Conservation (phyloP, 148 eudicot genomes). For the Limonium bicolor region DNA sequence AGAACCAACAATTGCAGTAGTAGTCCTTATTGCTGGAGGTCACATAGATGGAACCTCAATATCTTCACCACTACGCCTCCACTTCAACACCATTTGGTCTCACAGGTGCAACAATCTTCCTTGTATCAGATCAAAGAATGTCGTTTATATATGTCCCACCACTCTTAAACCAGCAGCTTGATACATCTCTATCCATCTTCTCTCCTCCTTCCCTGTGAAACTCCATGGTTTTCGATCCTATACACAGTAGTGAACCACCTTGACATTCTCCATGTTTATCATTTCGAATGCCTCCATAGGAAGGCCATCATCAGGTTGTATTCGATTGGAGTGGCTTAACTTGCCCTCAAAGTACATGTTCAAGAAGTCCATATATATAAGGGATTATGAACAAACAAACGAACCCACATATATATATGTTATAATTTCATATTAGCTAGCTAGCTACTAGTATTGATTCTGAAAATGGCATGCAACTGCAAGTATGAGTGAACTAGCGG, state of each 20-base stretch:
- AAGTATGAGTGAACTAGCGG: not conserved
- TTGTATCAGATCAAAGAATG: too few relatives aligned
- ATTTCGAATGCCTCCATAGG: constrained; percentile 33
- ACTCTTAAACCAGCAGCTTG: constrained; percentile 23
- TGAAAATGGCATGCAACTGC: not conserved
- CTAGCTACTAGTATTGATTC: not conserved
- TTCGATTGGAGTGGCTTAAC: constrained; percentile 23
- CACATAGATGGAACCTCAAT: too few relatives aligned
- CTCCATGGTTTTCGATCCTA: constrained; percentile 33
- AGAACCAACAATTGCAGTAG: too few relatives aligned
- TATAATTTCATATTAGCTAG: not conserved
- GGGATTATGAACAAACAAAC: not conserved
- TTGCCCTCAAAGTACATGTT: constrained; percentile 31
- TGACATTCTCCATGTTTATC: constrained; percentile 19
- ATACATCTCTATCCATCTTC: constrained; percentile 33
- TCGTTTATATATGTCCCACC: constrained; percentile 46
- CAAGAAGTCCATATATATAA: constrained; percentile 18
- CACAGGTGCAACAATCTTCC: too few relatives aligned
- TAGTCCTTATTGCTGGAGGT: too few relatives aligned
- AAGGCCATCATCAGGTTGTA: constrained; percentile 31
- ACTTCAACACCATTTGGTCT: too few relatives aligned
- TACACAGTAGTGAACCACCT: constrained; percentile 37
- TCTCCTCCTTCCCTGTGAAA: constrained; percentile 22
- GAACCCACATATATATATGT: not conserved
- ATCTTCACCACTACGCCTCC: too few relatives aligned